phyloP scores from a whole-genome alignment of 305 asterid species.

The Coffea humblotiana region DNA sequence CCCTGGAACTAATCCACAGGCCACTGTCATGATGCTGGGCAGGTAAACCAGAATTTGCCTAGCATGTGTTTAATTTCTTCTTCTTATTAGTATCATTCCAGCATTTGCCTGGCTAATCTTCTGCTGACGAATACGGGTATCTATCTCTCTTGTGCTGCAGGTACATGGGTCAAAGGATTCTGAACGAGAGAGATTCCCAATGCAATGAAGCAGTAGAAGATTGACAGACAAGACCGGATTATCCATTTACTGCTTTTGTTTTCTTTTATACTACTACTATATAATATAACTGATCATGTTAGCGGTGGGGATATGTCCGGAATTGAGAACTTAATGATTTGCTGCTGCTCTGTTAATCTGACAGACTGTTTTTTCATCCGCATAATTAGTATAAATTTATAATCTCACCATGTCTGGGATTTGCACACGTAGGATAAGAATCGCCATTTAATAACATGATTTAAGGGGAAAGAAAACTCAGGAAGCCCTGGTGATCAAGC shows the following conservation, averaged over 20 bases:
- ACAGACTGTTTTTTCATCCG: no score
- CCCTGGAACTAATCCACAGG: conserved; percentile 93
- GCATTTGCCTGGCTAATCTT: background rate
- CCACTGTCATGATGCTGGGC: conserved; percentile 90
- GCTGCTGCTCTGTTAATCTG: no score
- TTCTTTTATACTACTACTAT: background rate
- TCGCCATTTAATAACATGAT: no score
- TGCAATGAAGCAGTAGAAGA: background rate
- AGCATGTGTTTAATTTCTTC: background rate
- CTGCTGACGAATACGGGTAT: background rate
- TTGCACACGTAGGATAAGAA: no score
- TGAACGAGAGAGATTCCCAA: conserved; percentile 19
- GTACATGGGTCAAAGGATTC: conserved; percentile 31
- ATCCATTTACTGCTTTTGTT: background rate
- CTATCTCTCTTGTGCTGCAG: conserved; percentile 13
- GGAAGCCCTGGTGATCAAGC: no score
- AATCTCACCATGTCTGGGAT: no score
- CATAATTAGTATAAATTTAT: no score
- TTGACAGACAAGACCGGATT: background rate
- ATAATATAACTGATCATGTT: background rate
- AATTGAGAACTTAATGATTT: no score
- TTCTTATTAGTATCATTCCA: background rate
- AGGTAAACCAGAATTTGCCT: conserved; percentile 36
- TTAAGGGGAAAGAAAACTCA: no score
- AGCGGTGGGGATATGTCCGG: no score